Evolutionary conservation across 345 rosid genomes (phyloP).

Genomic region (Cardamine resedifolia): DNA sequence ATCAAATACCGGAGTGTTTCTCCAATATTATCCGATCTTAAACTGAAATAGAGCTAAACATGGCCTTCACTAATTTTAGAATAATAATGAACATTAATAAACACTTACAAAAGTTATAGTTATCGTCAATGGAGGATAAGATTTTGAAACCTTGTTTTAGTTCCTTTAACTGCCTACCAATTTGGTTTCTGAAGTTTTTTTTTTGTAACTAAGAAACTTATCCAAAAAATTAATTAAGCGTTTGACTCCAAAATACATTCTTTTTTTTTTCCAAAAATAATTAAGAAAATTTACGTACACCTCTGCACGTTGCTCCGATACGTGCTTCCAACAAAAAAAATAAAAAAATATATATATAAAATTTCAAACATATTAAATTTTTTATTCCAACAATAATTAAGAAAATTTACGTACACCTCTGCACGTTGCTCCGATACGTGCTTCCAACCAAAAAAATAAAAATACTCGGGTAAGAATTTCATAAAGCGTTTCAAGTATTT

Average conservation of each 20-base stretch:
- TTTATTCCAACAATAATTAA: background rate
- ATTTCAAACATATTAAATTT: background rate
- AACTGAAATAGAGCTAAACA: slow-evolving; percentile 16
- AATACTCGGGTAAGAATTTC: too few relatives aligned
- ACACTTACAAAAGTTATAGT: background rate
- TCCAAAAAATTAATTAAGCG: background rate
- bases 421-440: slow-evolving; percentile 53
- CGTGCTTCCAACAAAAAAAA: slow-evolving; percentile 47
- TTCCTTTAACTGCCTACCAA: slow-evolving; percentile 11
- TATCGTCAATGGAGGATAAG: background rate
- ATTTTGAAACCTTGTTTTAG: slow-evolving; percentile 10
- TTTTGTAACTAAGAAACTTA: slow-evolving; percentile 9
- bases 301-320: slow-evolving; percentile 49
- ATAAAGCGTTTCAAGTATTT: background rate
- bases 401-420: slow-evolving; percentile 27
- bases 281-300: slow-evolving; percentile 17
- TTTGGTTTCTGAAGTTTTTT: background rate
- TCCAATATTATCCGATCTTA: background rate
- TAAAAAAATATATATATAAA: too few relatives aligned
- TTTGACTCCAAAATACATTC: slow-evolving; percentile 1
- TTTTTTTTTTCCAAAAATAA: background rate
- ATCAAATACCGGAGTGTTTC: background rate
- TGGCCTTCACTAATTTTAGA: slow-evolving; percentile 8
- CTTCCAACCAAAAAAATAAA: slow-evolving; percentile 44
- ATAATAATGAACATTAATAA: background rate